Conservation (phyloP, 352 stramenopile genomes). For the Pythium aristosporum region DNA sequence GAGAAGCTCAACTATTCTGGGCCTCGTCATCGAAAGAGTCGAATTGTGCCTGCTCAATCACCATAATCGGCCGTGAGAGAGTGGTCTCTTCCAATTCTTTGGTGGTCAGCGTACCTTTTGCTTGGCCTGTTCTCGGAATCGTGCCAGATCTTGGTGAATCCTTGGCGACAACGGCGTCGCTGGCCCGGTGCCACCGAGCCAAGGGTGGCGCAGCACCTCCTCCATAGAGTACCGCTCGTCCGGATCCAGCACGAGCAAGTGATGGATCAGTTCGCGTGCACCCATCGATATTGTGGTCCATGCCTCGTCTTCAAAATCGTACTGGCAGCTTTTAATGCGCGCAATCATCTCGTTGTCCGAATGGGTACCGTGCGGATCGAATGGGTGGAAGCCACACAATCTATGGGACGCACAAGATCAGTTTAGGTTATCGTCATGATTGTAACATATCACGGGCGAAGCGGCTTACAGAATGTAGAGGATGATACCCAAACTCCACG, state of each 20-base stretch:
- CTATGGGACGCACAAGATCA: conserved; percentile 15
- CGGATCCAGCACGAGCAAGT: conserved; percentile 77
- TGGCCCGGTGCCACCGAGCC: conserved; percentile 43
- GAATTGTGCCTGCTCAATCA: conserved; percentile 9
- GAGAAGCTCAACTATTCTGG: conserved; percentile 8
- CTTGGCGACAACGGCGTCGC: conserved; percentile 57
- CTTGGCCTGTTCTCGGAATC: conserved; percentile 59
- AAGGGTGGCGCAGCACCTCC: conserved; percentile 70
- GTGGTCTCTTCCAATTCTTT: not conserved
- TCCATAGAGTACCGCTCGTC: conserved; percentile 61
- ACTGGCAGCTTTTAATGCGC: conserved; percentile 72
- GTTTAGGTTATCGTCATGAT: not conserved
- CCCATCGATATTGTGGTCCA: conserved; percentile 63
- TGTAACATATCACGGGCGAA: not conserved
- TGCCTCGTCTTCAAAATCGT: conserved; percentile 68
- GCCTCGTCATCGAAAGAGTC: conserved; percentile 30
- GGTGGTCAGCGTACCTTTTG: conserved; percentile 35
- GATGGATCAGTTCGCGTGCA: conserved; percentile 72
- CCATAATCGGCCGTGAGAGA: not conserved
- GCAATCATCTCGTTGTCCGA: conserved; percentile 85
- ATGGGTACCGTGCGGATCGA: conserved; percentile 69
- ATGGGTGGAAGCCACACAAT: conserved; percentile 82
- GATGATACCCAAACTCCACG: conserved; percentile 86
- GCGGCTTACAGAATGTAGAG: conserved; percentile 75
- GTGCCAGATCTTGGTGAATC: conserved; percentile 66